These are phyloP conservation scores for Coniochaeta pulveracea DNA, from an alignment of 2,329 filamentous ascomycete species.

Conservation along the genomic window DNA sequence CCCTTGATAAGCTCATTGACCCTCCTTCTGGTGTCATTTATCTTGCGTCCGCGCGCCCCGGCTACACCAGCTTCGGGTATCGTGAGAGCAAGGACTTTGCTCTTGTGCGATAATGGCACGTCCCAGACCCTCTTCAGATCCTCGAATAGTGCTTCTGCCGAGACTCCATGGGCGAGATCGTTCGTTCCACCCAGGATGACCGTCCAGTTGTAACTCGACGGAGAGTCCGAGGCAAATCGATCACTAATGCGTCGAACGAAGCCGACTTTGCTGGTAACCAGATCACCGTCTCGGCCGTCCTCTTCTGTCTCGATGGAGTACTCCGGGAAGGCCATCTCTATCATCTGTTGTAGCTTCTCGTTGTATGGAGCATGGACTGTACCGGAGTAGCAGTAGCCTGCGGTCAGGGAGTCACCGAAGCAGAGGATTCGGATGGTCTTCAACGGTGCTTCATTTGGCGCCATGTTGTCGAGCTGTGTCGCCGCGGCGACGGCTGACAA, in stretches of 20 bases:
- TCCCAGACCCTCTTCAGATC: conserved; percentile 38
- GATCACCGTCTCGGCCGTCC: conserved; percentile 17
- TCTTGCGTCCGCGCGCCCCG: conserved; percentile 8
- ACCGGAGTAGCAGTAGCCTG: conserved; percentile 36
- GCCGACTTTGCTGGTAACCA: conserved; percentile 8
- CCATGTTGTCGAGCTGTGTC: conserved; percentile 1
- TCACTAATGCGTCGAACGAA: conserved; percentile 7
- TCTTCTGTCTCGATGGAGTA: conserved; percentile 14
- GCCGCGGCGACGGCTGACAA: not conserved
- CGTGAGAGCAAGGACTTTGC: conserved; percentile 51
- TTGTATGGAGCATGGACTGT: conserved; percentile 40
- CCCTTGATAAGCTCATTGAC: conserved; percentile 43
- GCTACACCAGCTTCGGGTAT: conserved; percentile 38
- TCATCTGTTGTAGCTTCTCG: conserved; percentile 29
- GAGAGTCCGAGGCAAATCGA: not conserved
- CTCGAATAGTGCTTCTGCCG: conserved; percentile 31
- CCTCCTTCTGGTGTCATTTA: conserved; percentile 24
- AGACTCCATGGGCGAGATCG: conserved; percentile 35
- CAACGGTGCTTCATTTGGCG: conserved; percentile 5
- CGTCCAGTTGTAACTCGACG: conserved; percentile 42
- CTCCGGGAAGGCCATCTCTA: conserved; percentile 30
- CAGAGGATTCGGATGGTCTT: conserved; percentile 43
- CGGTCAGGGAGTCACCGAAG: conserved; percentile 55
- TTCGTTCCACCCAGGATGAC: conserved; percentile 56
- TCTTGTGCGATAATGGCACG: conserved; percentile 32